Conservation (phyloP, 1,284 basidiomycete species). For the Peniophora sp. region DNA sequence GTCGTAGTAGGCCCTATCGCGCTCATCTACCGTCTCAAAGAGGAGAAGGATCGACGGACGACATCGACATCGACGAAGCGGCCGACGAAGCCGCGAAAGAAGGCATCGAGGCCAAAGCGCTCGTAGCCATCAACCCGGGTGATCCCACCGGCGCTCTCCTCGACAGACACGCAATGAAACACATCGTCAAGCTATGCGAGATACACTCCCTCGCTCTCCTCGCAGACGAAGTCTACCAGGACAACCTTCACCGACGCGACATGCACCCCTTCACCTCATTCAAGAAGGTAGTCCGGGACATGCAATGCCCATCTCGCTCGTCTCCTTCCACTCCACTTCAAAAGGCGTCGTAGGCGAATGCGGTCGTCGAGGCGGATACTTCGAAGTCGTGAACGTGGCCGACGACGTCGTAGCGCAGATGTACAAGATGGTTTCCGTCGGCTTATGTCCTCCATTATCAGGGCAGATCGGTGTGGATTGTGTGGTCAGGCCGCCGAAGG, state of each 20-base stretch:
- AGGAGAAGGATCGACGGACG: conserved; percentile 60
- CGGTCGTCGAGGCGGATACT: conserved; percentile 89
- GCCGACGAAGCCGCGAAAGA: conserved; percentile 62
- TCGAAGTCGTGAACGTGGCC: conserved; percentile 79
- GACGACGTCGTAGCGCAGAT: conserved; percentile 75
- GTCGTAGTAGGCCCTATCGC: conserved; percentile 79
- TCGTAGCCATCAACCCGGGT: conserved; percentile 95
- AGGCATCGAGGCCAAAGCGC: conserved; percentile 65
- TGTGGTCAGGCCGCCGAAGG: conserved; percentile 79
- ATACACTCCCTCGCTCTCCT: conserved; percentile 81
- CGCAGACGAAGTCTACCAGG: conserved; percentile 95
- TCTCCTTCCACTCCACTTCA: conserved; percentile 94
- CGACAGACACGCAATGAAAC: conserved; percentile 60
- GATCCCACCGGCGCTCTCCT: conserved; percentile 91
- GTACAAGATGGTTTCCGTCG: conserved; percentile 92
- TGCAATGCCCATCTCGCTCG: conserved; percentile 65
- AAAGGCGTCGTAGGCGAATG: conserved; percentile 95
- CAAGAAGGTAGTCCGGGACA: conserved; percentile 73
- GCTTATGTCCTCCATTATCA: conserved; percentile 80
- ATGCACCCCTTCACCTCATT: conserved; percentile 83
- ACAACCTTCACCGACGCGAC: conserved; percentile 71
- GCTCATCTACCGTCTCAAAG: conserved; percentile 87
- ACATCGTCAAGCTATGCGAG: conserved; percentile 77
- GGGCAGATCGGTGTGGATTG: conserved; percentile 91
- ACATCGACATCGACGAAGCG: conserved; percentile 67